Percentiles rank a stretch among this genome's conserved stretches.
These are phyloP conservation scores for Trypethelium eluteriae DNA, from an alignment of 495 filamentous ascomycete species.

Conservation along the genomic window DNA sequence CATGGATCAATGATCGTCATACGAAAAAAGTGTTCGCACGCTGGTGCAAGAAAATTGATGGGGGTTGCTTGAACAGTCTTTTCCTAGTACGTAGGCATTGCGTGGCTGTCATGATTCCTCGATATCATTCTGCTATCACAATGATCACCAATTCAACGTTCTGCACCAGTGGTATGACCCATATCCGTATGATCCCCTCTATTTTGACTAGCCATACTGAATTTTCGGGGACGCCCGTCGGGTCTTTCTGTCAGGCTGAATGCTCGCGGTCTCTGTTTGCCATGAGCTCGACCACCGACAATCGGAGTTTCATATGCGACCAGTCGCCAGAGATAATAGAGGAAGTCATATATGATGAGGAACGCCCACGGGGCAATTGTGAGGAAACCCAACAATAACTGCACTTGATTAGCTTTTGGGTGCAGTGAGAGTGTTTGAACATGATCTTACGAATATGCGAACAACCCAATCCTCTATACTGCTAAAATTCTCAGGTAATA, in stretches of 20 bases:
- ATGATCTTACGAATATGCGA: constrained; percentile 52
- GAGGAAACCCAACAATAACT: constrained; percentile 58
- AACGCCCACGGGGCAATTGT: constrained; percentile 61
- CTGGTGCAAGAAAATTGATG: too few relatives aligned
- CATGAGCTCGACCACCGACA: constrained; percentile 57
- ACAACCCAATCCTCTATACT: constrained; percentile 57
- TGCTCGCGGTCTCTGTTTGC: constrained; percentile 53
- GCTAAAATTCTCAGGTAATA: constrained; percentile 50
- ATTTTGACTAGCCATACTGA: constrained; percentile 38
- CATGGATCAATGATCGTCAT: too few relatives aligned
- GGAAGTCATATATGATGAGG: constrained; percentile 58
- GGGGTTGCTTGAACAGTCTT: too few relatives aligned
- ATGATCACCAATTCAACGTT: not conserved
- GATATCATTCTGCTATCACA: not conserved
- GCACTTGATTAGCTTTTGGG: constrained; percentile 12
- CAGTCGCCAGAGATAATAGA: constrained; percentile 57
- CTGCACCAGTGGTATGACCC: not conserved
- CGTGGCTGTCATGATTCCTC: not conserved
- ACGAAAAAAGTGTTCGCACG: too few relatives aligned
- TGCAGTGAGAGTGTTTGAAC: not conserved
- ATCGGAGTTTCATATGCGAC: constrained; percentile 52
- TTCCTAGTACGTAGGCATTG: too few relatives aligned
- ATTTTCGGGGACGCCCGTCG: constrained; percentile 45
- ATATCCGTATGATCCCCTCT: constrained; percentile 10
- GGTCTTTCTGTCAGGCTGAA: constrained; percentile 57